Conservation (phyloP, 768 basidiomycete genomes). For the Daedaleopsis nitida region DNA sequence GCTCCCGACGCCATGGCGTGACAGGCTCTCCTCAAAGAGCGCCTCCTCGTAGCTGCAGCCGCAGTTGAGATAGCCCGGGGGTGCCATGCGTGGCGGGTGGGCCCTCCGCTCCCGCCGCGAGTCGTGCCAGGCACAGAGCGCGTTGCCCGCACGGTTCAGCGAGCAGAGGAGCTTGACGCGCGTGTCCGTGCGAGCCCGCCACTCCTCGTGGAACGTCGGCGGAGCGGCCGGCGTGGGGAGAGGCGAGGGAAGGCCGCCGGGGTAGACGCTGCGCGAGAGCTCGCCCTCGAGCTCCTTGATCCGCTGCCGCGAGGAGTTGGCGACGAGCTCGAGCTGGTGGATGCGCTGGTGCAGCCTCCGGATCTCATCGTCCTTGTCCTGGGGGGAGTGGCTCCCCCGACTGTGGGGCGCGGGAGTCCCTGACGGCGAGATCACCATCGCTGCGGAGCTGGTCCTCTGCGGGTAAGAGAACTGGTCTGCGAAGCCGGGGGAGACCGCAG, state of each 20-base stretch:
- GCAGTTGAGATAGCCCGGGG: constrained; percentile 77
- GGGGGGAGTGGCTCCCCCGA: constrained; percentile 25
- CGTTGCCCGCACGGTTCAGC: constrained; percentile 84
- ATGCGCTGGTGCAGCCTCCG: constrained; percentile 56
- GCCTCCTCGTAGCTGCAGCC: constrained; percentile 85
- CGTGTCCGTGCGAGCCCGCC: constrained; percentile 74
- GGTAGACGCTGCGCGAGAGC: constrained; percentile 33
- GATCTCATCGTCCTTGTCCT: constrained; percentile 52
- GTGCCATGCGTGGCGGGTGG: constrained; percentile 80
- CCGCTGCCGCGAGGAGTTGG: constrained; percentile 50
- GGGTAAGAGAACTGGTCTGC: constrained; percentile 21
- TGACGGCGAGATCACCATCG: constrained; percentile 29
- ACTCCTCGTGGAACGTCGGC: constrained; percentile 55
- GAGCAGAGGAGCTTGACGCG: constrained; percentile 75
- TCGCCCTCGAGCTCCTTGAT: constrained; percentile 50
- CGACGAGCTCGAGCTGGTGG: constrained; percentile 63
- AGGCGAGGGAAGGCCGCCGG: constrained; percentile 32
- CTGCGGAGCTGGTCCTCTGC: constrained; percentile 25
- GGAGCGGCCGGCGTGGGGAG: constrained; percentile 44
- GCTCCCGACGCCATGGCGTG: constrained; percentile 78
- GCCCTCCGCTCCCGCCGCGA: constrained; percentile 80
- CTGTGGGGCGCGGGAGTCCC: constrained; percentile 17
- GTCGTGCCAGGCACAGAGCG: constrained; percentile 89
- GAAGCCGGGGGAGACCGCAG: constrained; percentile 13
- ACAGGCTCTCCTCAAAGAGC: constrained; percentile 81